These are phyloP conservation scores for Thoreauomyces humboldtii DNA, from an alignment of 192 early-diverging fungal genomes.

Conservation along the genomic window DNA sequence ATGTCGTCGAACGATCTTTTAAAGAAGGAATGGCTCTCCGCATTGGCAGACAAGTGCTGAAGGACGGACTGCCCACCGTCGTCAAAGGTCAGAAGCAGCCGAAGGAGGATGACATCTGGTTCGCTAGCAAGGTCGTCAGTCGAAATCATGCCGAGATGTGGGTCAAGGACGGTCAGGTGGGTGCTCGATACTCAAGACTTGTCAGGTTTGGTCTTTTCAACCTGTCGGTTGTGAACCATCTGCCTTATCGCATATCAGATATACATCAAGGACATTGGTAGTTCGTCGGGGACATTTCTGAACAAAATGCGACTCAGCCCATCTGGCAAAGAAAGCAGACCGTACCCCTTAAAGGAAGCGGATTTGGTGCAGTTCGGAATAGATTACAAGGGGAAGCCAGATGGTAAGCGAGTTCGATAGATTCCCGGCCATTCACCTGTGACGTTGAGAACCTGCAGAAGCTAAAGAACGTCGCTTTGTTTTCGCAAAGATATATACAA, in stretches of 20 bases:
- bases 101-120: conserved; percentile 48
- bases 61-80: conserved; percentile 38
- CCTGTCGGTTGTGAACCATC: no score
- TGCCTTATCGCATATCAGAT: conserved; percentile 68
- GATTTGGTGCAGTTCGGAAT: conserved; percentile 59
- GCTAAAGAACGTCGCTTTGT: no score
- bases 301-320: conserved; percentile 92
- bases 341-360: conserved; percentile 68
- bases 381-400: conserved; percentile 57
- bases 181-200: background rate
- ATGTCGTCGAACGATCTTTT: conserved; percentile 48
- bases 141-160: conserved; percentile 93
- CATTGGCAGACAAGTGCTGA: conserved; percentile 49
- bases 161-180: conserved; percentile 67
- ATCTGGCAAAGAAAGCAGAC: conserved; percentile 77
- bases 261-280: conserved; percentile 90
- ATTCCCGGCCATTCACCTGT: conserved; percentile 1
- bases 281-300: conserved; percentile 96
- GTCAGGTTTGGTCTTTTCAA: conserved; percentile 15
- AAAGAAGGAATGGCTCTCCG: conserved; percentile 41
- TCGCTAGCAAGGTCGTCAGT: conserved; percentile 81
- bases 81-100: conserved; percentile 31
- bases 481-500: conserved; percentile 58
- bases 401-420: conserved; percentile 42
- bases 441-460: background rate